phyloP scores from a whole-genome alignment of 1,139 yeast genomes.

The Hanseniaspora uvarum region DNA sequence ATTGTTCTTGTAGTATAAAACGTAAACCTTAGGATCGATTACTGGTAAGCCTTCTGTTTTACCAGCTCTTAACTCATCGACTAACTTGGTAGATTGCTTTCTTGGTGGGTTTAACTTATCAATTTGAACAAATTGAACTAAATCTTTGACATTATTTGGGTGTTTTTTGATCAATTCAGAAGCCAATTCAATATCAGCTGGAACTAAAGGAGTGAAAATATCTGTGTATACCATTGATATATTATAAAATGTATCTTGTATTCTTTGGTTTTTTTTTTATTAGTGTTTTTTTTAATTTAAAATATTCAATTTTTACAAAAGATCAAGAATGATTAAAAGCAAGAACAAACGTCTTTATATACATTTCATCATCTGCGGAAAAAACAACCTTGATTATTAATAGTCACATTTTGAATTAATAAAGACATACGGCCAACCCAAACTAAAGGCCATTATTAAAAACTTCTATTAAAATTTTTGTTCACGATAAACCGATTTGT shows the following conservation, averaged over 20 bases:
- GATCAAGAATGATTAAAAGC: no score
- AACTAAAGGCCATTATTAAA: not conserved
- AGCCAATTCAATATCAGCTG: slow-evolving; percentile 12
- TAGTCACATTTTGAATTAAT: no score
- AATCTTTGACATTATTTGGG: slow-evolving; percentile 21
- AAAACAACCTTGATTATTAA: no score
- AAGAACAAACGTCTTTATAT: no score
- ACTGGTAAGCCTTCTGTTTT: slow-evolving; percentile 38
- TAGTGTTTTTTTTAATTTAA: no score
- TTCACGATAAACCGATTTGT: no score
- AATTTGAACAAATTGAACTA: slow-evolving; percentile 59
- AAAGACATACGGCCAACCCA: no score
- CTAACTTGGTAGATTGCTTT: slow-evolving; percentile 54
- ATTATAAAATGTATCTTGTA: not conserved
- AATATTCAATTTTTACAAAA: no score
- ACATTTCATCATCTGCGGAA: no score
- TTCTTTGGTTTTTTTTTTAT: no score
- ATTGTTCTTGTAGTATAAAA: slow-evolving; percentile 50
- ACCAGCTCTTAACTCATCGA: slow-evolving; percentile 55
- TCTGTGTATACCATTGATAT: slow-evolving; percentile 13
- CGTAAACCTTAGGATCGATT: slow-evolving; percentile 57
- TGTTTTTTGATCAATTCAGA: slow-evolving; percentile 13
- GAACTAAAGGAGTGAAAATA: slow-evolving; percentile 11
- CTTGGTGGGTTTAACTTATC: slow-evolving; percentile 78
- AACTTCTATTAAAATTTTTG: not conserved